Conservation (phyloP, 2,329 filamentous ascomycete genomes). For the Nemania sp. region DNA sequence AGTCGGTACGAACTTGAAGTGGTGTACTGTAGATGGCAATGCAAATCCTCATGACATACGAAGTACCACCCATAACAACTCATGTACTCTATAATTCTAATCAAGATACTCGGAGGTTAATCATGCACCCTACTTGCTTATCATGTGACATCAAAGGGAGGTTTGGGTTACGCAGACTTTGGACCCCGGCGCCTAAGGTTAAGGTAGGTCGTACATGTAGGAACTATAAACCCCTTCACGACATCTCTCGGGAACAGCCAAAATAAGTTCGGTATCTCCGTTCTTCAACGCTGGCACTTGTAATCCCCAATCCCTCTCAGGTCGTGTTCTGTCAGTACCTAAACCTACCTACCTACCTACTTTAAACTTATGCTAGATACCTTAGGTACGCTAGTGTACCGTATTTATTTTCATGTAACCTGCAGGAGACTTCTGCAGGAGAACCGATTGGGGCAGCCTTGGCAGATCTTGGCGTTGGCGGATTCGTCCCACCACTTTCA, state of each 20-base stretch:
- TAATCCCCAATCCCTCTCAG: conserved; percentile 7
- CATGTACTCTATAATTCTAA: not conserved
- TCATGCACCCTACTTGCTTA: not conserved
- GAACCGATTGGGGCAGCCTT: conserved; percentile 18
- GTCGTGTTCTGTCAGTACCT: not conserved
- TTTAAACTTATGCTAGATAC: not conserved
- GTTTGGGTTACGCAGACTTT: not conserved
- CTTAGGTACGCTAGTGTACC: too few species aligned
- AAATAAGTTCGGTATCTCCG: not conserved
- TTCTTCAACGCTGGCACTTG: not conserved
- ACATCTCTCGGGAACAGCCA: not conserved
- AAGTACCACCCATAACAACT: too few species aligned
- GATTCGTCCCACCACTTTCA: not conserved
- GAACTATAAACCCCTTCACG: not conserved
- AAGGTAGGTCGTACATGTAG: not conserved
- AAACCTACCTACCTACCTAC: not conserved
- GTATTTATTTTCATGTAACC: conserved; percentile 14
- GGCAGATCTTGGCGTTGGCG: conserved; percentile 5
- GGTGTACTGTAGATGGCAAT: not conserved
- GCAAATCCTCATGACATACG: too few species aligned
- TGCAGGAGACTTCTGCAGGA: conserved; percentile 30
- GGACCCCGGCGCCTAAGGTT: not conserved
- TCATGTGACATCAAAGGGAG: not conserved
- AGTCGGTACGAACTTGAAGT: too few species aligned
- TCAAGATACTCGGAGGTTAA: not conserved